Percentiles rank a stretch among this genome's conserved stretches.
These are phyloP conservation scores for Cardamine chenopodiifolia DNA, from an alignment of 345 rosid genomes.

Conservation along the genomic window DNA sequence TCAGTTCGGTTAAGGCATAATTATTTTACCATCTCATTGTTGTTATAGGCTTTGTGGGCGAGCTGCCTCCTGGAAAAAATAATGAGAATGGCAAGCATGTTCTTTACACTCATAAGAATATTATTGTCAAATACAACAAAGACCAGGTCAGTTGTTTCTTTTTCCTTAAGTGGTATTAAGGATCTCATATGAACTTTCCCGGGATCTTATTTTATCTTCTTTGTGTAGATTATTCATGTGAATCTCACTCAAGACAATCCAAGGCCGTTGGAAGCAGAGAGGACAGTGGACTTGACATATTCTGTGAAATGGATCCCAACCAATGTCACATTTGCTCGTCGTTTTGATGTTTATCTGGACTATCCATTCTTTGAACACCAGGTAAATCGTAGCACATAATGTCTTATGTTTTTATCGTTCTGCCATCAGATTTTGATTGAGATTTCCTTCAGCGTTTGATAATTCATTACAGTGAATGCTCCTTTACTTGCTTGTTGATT, in stretches of 20 bases:
- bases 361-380: conserved; percentile 96
- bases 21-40: neutral
- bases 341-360: conserved; percentile 91
- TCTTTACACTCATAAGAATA: conserved; percentile 78
- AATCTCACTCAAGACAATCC: conserved; percentile 80
- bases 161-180: neutral
- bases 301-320: conserved; percentile 79
- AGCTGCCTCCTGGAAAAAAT: conserved; percentile 73
- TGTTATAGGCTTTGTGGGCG: conserved; percentile 79
- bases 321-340: conserved; percentile 75
- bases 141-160: conserved; percentile 67
- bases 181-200: conserved; percentile 12
- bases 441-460: conserved; percentile 4
- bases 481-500: conserved; percentile 1
- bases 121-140: conserved; percentile 67
- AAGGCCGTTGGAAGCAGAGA: conserved; percentile 73
- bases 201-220: conserved; percentile 16
- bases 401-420: conserved; percentile 6
- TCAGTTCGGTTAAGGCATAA: neutral
- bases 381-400: conserved; percentile 48
- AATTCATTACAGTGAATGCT: neutral
- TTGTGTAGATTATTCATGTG: conserved; percentile 78
- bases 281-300: conserved; percentile 70
- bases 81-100: conserved; percentile 70
- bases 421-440: neutral